phyloP scores from a whole-genome alignment of 768 basidiomycete species.

The Tricholoma hemisulphureum region DNA sequence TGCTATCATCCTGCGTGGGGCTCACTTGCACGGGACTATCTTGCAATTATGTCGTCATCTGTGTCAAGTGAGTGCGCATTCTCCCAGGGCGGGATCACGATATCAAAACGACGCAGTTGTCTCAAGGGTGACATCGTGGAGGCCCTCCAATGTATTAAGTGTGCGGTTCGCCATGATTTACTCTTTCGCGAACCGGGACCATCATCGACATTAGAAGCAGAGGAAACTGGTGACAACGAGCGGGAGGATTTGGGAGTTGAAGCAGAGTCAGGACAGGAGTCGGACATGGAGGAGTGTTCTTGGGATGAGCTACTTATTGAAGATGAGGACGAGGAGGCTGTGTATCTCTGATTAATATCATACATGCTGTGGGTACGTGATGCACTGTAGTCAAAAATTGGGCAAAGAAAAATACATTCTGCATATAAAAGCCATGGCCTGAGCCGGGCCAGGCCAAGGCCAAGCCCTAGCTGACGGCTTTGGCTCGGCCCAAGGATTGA shows the following conservation, averaged over 20 bases:
- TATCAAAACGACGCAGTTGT: no score
- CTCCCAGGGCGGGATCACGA: constrained; percentile 35
- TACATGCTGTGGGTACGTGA: no score
- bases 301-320: neutral
- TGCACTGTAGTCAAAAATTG: no score
- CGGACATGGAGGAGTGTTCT: neutral
- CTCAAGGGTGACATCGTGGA: no score
- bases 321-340: neutral
- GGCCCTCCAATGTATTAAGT: constrained; percentile 31
- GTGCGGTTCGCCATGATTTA: constrained; percentile 19
- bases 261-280: neutral
- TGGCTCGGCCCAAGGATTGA: no score
- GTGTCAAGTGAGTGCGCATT: constrained; percentile 42
- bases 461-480: no score
- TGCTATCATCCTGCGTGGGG: constrained; percentile 32
- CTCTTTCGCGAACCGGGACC: no score
- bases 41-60: constrained; percentile 37
- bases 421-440: no score
- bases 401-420: no score
- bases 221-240: neutral
- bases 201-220: neutral
- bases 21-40: constrained; percentile 34
- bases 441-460: no score
- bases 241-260: neutral
- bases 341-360: neutral